Base-by-base conservation (phyloP, 2,329 filamentous ascomycete species). In the Neocucurbitaria cava region DNA sequence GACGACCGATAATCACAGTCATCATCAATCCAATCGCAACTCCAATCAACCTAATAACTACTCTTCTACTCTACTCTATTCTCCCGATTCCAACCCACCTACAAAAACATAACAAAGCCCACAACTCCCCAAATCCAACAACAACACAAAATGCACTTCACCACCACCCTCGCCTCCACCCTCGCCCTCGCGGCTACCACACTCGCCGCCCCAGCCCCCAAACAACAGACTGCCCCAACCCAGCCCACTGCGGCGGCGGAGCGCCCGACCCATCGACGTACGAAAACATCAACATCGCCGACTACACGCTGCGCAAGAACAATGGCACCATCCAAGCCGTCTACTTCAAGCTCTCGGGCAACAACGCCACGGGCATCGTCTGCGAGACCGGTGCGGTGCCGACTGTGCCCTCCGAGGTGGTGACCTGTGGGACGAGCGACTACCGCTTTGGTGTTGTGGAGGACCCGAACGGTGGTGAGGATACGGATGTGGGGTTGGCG, bases 221-320 rank as follows among this genome's bases (percentile, higher is more conserved):
- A 40, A 59, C 61, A 9, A 44, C 57, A 23, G 60, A 55, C 39
- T 65, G 62, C 62, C 55, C 61, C 44, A 65, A 67, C 64, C 61
- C 61, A 40, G 61, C 61, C n/a, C 59, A 61, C 55, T 62, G 61
- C 55, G 52, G 51, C 36, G 52, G 51, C 36, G 33, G 18, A 43
- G 42, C 56, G 13, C 31, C 51, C 15, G 40, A 52, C 54, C 52
- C 58, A 42, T 38, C 49, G 26, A 54, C 24, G 28, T 62, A 50
- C 31, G 66, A 69, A 43, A 66, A 62, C 52, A 54, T 68, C 56
- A 28, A 64, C 48, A 58, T 68, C 53, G 43, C 40, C 46, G 56
- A 62, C 20, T 62, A 64, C 52, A 56, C 24, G 35, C 44, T 69
- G 30, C 61, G 61, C 57, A 65, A 61, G 55, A 66, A 52, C 40